phyloP scores from a whole-genome alignment of 257 asterid species.

The Lycium ferocissimum region DNA sequence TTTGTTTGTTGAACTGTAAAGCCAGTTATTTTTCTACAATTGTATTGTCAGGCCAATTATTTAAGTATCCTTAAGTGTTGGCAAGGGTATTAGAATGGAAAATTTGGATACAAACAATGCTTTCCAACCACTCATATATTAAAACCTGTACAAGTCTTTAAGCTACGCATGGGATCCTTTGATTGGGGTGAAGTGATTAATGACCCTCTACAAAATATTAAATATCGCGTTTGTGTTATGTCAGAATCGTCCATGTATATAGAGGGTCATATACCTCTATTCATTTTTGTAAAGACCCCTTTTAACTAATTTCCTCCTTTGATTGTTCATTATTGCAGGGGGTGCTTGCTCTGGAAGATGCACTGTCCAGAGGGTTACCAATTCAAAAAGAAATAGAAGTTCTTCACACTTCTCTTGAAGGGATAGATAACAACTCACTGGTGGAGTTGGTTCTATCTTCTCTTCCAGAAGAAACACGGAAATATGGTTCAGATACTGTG shows the following conservation, averaged over 20 bases:
- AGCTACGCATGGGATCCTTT: background rate
- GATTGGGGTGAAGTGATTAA: background rate
- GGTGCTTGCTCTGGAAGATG: conserved; percentile 87
- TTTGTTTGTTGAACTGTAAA: conserved; percentile 8
- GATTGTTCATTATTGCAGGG: conserved; percentile 56
- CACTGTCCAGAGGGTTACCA: conserved; percentile 86
- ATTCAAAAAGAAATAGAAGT: conserved; percentile 80
- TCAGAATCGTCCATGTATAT: no score
- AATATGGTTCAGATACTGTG: conserved; percentile 72
- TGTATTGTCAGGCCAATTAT: background rate
- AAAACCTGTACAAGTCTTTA: background rate
- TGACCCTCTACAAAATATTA: no score
- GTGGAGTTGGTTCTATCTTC: conserved; percentile 74
- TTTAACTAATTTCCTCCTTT: background rate
- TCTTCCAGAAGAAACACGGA: conserved; percentile 83
- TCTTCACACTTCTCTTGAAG: conserved; percentile 68
- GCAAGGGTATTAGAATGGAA: background rate
- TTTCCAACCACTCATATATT: background rate
- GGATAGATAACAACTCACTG: conserved; percentile 69
- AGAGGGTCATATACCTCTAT: no score
- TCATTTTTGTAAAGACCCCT: no score
- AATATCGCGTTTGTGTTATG: no score
- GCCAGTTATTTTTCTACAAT: background rate
- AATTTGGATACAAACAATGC: background rate
- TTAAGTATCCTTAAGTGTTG: background rate